Base-by-base conservation (phyloP, 2,329 filamentous ascomycete genomes). In the Aspergillus alliaceus region DNA sequence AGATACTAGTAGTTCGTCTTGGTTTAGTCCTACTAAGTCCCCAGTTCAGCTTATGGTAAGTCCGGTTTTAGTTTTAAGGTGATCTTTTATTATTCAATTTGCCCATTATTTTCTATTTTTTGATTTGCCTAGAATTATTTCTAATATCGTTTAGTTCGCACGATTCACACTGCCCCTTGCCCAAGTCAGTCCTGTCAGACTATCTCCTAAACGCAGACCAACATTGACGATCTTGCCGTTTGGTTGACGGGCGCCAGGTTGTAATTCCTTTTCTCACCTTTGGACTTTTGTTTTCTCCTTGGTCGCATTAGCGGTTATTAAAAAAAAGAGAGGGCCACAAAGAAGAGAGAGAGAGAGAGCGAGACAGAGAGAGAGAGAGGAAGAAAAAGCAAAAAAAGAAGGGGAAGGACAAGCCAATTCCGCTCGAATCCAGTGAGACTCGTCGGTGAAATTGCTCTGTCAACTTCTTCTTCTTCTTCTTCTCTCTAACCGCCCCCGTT, bases 41-140 rank as follows among this genome's bases (percentile, higher is more conserved):
- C 31, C 44, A 42, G 46, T 37, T 54, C 56, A 51, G 53, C 53
- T 56, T 59, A 52, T 59, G 57, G 53, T 35, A 32, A 42, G 50
- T 52, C 20, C 31, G 35, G 49, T 35, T 49, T 56, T 56, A 52
- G 39, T 56, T 48, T 37, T 47, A 51, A 39, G 42, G 22, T 42
- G 29, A 35, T 22, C 51, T 51, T 46, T 51, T 58, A 58, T 54
- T 58, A 5, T 29, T 29, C 27, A 9, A 29, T 5, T 29, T 29
- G 5, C 9, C 27, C 27, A 29, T 5, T 29, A 29, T 29, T 29
- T 29, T 29, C 27, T 54, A 31, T 44, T 15, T 49, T 55, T 27
- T 35, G 20, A 46, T 53, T 47, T 53, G 29, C 22, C 32, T 53
- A 24, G 27, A 25, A 27, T 44, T 32, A 25, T 44, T 44, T 35